phyloP scores from a whole-genome alignment of 176 grass and related monocot species.

The Tillandsia leiboldiana region DNA sequence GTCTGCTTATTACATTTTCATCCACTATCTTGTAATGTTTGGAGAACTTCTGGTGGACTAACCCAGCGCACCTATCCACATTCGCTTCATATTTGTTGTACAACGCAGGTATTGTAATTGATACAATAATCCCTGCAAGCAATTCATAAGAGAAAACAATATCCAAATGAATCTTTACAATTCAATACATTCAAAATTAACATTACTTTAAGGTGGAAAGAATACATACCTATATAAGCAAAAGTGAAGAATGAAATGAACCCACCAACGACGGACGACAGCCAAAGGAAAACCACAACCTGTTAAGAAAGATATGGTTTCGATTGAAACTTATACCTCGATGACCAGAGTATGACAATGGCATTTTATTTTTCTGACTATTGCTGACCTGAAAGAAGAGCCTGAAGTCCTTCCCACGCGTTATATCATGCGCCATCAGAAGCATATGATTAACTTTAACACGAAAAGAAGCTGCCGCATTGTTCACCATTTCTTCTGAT shows the following conservation, averaged over 20 bases:
- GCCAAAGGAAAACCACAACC: conserved; percentile 73
- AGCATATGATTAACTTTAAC: conserved; percentile 86
- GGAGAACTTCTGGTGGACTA: conserved; percentile 72
- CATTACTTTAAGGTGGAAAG: neutral
- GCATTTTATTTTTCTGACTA: neutral
- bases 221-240: conserved; percentile 77
- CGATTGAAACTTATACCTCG: neutral
- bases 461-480: conserved; percentile 67
- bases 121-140: conserved; percentile 53
- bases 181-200: neutral
- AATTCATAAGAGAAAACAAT: conserved; percentile 21
- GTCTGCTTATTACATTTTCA: conserved; percentile 74
- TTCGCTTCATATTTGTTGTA: conserved; percentile 72
- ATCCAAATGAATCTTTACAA: neutral
- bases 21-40: conserved; percentile 97
- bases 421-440: conserved; percentile 93
- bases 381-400: conserved; percentile 70
- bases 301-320: conserved; percentile 12
- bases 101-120: conserved; percentile 73
- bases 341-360: neutral
- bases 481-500: conserved; percentile 97
- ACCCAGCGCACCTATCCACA: conserved; percentile 64
- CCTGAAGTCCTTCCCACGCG: conserved; percentile 77
- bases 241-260: conserved; percentile 83
- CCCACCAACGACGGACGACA: conserved; percentile 70